phyloP scores from a whole-genome alignment of 306 rosid genomes.

The Biancaea sappan region DNA sequence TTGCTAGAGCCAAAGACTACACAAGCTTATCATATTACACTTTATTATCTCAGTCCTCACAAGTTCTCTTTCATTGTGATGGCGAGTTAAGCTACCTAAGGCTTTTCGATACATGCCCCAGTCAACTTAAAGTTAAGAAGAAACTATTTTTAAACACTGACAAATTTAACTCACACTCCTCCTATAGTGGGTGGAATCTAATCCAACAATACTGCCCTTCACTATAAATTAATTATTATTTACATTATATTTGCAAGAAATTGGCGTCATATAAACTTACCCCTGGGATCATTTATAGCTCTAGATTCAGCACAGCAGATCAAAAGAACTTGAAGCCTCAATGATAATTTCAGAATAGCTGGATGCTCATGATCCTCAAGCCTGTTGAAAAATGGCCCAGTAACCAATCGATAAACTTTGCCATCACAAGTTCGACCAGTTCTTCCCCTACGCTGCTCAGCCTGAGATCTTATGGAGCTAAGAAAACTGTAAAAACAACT shows the following conservation, averaged over 20 bases:
- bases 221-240: neutral
- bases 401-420: constrained; percentile 73
- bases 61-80: neutral
- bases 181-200: neutral
- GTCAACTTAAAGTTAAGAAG: neutral
- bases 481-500: constrained; percentile 20
- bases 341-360: constrained; percentile 68
- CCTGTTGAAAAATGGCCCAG: constrained; percentile 59
- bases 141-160: constrained; percentile 10
- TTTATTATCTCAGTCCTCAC: constrained; percentile 18
- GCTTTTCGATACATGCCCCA: neutral
- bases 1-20: constrained; percentile 8
- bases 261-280: constrained; percentile 38
- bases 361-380: constrained; percentile 72
- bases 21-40: constrained; percentile 20
- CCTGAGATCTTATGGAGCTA: constrained; percentile 51
- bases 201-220: neutral
- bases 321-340: constrained; percentile 80
- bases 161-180: constrained; percentile 13
- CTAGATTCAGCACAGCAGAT: constrained; percentile 77
- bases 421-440: constrained; percentile 99
- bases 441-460: constrained; percentile 88
- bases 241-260: constrained; percentile 25
- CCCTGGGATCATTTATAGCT: constrained; percentile 85
- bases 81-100: neutral